Conservation (phyloP, 108 stramenopile species). For the Bacterosira constricta region DNA sequence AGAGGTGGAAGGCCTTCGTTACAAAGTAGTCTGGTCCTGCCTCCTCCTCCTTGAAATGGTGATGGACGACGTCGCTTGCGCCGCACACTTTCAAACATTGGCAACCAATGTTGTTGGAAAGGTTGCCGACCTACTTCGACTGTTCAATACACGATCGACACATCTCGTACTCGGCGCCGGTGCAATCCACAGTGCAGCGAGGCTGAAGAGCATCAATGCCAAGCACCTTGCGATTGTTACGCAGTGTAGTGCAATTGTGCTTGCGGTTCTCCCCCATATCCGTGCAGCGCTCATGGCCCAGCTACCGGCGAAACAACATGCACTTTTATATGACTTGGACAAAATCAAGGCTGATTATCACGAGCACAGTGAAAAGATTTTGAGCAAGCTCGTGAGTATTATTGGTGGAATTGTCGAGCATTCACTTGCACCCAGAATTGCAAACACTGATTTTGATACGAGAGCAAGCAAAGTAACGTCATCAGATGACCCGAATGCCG, state of each 20-base stretch:
- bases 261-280: constrained; percentile 88
- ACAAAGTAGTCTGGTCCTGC: constrained; percentile 95
- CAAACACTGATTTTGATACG: constrained; percentile 73
- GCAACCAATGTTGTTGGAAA: constrained; percentile 88
- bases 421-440: constrained; percentile 69
- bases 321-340: constrained; percentile 89
- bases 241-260: constrained; percentile 88
- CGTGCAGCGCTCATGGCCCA: constrained; percentile 93
- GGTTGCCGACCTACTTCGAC: constrained; percentile 83
- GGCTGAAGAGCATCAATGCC: constrained; percentile 92
- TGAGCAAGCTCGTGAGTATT: constrained; percentile 95
- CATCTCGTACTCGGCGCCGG: constrained; percentile 94
- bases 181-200: constrained; percentile 90
- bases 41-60: constrained; percentile 92
- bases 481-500: constrained; percentile 17
- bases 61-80: constrained; percentile 80
- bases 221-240: constrained; percentile 94
- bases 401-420: constrained; percentile 94
- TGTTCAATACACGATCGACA: constrained; percentile 92
- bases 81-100: constrained; percentile 85
- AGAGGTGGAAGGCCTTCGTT: constrained; percentile 81
- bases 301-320: constrained; percentile 90
- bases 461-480: constrained; percentile 43
- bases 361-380: constrained; percentile 92
- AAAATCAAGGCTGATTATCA: constrained; percentile 86